Conservation (phyloP, 345 rosid genomes). For the Lumnitzera littorea region DNA sequence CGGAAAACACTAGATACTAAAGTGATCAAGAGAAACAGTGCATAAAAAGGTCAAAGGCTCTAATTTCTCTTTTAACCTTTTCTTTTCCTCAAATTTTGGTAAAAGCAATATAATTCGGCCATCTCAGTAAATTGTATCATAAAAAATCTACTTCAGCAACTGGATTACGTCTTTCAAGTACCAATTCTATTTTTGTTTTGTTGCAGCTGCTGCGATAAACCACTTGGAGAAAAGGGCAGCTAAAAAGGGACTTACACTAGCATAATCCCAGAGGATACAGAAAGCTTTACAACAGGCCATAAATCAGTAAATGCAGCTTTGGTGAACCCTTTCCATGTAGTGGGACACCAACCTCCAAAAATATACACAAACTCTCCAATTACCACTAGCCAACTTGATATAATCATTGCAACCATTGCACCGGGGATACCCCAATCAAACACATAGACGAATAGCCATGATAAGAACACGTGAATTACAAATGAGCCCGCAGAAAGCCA, state of each 20-base stretch:
- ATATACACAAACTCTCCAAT: conserved; percentile 4
- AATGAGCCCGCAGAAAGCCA: not conserved
- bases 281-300: conserved; percentile 8
- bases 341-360: conserved; percentile 7
- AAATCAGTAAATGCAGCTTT: conserved; percentile 4
- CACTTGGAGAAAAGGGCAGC: too few relatives aligned
- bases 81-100: too few relatives aligned
- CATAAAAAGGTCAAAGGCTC: too few relatives aligned
- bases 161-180: too few relatives aligned
- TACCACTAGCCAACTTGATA: conserved; percentile 1
- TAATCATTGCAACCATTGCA: conserved; percentile 1
- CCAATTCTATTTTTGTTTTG: too few relatives aligned
- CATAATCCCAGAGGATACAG: conserved; percentile 10
- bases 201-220: too few relatives aligned
- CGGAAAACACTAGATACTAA: too few relatives aligned
- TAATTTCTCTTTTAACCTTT: too few relatives aligned
- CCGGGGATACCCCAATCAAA: not conserved
- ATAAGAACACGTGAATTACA: not conserved
- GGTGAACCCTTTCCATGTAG: conserved; percentile 10
- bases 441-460: conserved; percentile 3
- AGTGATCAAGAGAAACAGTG: too few relatives aligned
- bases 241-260: not conserved
- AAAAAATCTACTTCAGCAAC: too few relatives aligned
- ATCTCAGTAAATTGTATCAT: too few relatives aligned
- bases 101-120: too few relatives aligned